Conservation (phyloP, 2,329 filamentous ascomycete species). For the Cladosporium sphaerospermum region DNA sequence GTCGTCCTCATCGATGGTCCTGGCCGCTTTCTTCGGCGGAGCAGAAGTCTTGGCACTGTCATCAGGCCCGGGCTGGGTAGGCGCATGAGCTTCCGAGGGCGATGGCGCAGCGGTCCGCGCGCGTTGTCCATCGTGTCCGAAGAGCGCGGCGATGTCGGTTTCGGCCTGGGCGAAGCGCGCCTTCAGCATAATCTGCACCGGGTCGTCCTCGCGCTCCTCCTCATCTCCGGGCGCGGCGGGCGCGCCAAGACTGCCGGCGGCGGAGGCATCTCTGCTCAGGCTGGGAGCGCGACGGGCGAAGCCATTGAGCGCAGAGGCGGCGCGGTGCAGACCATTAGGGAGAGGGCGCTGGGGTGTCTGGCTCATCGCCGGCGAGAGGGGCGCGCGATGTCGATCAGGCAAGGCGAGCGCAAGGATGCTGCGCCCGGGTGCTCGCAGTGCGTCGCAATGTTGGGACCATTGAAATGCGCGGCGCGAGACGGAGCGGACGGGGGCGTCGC, state of each 20-base stretch:
- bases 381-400: conserved; percentile 8
- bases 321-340: conserved; percentile 35
- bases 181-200: conserved; percentile 56
- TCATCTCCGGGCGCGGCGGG: conserved; percentile 30
- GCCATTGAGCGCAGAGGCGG: conserved; percentile 31
- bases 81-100: conserved; percentile 12
- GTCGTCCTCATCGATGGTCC: conserved; percentile 76
- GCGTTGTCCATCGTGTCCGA: conserved; percentile 43
- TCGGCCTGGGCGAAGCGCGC: conserved; percentile 73
- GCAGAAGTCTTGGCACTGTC: conserved; percentile 41
- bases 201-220: conserved; percentile 41
- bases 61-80: conserved; percentile 13
- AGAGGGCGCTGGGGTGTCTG: conserved; percentile 35
- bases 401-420: conserved; percentile 11
- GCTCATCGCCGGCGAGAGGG: conserved; percentile 22
- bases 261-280: conserved; percentile 39
- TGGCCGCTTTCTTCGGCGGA: conserved; percentile 66
- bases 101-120: conserved; percentile 13
- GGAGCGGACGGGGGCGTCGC: not conserved
- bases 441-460: conserved; percentile 18
- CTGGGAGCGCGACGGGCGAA: conserved; percentile 37
- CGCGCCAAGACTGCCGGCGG: conserved; percentile 29
- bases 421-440: conserved; percentile 10
- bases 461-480: conserved; percentile 15
- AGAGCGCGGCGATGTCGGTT: conserved; percentile 69